A percentile compares a stretch with the other conserved stretches of the same genome.
These are phyloP conservation scores for Entomortierella beljakovae DNA, from an alignment of 192 early-diverging fungal species.

Conservation along the genomic window DNA sequence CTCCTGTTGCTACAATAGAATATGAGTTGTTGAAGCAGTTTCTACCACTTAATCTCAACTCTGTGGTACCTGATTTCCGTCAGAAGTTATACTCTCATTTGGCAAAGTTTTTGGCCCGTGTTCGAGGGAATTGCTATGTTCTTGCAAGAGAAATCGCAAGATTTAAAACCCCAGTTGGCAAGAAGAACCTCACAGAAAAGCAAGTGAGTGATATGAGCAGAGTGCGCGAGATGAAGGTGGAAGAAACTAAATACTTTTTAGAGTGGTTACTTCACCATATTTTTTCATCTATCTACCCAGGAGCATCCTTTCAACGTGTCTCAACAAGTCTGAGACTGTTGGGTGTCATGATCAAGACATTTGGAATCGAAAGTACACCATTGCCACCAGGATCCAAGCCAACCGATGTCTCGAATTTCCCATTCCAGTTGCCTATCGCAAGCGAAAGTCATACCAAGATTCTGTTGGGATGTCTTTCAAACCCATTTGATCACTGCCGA, in stretches of 20 bases:
- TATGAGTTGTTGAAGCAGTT: conserved; percentile 73
- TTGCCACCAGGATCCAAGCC: conserved; percentile 58
- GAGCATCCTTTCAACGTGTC: conserved; percentile 77
- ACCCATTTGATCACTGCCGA: conserved; percentile 83
- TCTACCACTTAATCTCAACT: conserved; percentile 76
- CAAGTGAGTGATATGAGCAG: conserved; percentile 18
- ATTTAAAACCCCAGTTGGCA: conserved; percentile 22
- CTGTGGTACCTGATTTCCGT: conserved; percentile 84
- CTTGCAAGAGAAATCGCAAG: conserved; percentile 47
- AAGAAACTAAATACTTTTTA: conserved; percentile 64
- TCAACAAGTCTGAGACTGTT: conserved; percentile 70
- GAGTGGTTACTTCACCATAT: conserved; percentile 69
- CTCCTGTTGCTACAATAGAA: conserved; percentile 71
- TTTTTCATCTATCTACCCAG: conserved; percentile 76
- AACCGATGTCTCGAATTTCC: conserved; percentile 58
- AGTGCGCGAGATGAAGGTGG: conserved; percentile 54
- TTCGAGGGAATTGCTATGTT: conserved; percentile 64
- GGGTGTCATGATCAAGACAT: conserved; percentile 59
- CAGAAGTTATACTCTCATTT: conserved; percentile 76
- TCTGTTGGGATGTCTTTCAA: conserved; percentile 71
- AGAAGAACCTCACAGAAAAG: conserved; percentile 21
- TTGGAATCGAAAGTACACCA: conserved; percentile 63
- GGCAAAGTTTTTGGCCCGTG: conserved; percentile 69
- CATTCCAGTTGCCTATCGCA: conserved; percentile 64
- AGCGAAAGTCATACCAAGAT: conserved; percentile 60